These are phyloP conservation scores for Neostapfia colusana DNA, from an alignment of 176 grass and related monocot species.

Conservation along the genomic window DNA sequence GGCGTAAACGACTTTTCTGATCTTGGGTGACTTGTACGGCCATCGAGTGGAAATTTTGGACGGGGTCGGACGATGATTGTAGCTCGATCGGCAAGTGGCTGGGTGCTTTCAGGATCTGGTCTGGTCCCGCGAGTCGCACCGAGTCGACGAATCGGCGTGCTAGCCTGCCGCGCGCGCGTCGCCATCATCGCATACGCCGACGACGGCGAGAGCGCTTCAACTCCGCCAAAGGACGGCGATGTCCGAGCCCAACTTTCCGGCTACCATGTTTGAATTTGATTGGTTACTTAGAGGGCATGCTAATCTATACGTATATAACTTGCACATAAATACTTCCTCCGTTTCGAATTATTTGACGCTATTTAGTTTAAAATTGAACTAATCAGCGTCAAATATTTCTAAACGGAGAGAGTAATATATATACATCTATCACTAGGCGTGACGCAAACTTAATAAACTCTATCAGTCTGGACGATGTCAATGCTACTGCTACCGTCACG, in stretches of 20 bases:
- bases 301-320: background rate
- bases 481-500: background rate
- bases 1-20: slow-evolving; percentile 12
- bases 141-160: slow-evolving; percentile 15
- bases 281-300: background rate
- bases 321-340: too few relatives aligned
- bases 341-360: too few relatives aligned
- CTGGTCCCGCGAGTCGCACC: slow-evolving; percentile 13
- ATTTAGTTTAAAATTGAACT: too few relatives aligned
- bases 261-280: background rate
- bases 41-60: slow-evolving; percentile 29
- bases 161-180: background rate
- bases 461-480: slow-evolving; percentile 4
- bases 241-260: background rate
- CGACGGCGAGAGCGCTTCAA: background rate
- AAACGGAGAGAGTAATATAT: background rate
- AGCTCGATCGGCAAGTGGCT: background rate
- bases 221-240: background rate
- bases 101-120: slow-evolving; percentile 12
- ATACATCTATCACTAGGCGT: background rate
- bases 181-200: background rate
- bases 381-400: too few relatives aligned
- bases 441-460: background rate
- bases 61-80: background rate
- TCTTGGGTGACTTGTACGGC: background rate